phyloP scores from a whole-genome alignment of 2,329 filamentous ascomycete genomes.

The Aureobasidium namibiae region DNA sequence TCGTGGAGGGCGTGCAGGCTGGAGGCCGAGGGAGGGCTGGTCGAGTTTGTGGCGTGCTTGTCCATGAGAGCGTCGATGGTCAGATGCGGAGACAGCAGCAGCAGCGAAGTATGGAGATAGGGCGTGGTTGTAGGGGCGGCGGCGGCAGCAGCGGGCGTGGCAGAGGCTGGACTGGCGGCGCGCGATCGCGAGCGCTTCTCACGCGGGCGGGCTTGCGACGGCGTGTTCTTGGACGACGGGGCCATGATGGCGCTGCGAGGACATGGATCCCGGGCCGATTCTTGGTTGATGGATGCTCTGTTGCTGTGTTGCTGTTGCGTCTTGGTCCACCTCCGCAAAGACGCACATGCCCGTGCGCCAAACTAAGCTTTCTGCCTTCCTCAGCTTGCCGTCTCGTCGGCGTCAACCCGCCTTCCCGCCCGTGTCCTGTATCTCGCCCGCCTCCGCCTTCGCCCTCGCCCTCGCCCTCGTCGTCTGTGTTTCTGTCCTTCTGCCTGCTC shows the following conservation, averaged over 20 bases:
- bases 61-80: conserved; percentile 65
- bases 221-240: conserved; percentile 24
- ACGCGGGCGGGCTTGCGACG: conserved; percentile 28
- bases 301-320: no score
- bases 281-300: not conserved
- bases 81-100: conserved; percentile 49
- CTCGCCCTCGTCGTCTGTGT: not conserved
- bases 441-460: conserved; percentile 13
- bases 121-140: conserved; percentile 49
- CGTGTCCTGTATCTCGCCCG: no score
- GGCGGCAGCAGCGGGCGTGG: conserved; percentile 26
- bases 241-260: conserved; percentile 1
- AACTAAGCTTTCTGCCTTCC: not conserved
- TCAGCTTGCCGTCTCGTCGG: no score
- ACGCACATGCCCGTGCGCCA: not conserved
- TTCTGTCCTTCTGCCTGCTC: not conserved
- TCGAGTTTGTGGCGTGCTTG: conserved; percentile 46
- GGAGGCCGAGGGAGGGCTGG: conserved; percentile 47
- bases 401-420: not conserved
- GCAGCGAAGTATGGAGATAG: conserved; percentile 52
- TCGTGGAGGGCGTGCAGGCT: conserved; percentile 57
- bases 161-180: conserved; percentile 65
- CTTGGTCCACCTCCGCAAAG: not conserved
- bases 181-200: conserved; percentile 62
- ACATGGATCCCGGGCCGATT: not conserved